Evolutionary conservation across 2,329 filamentous ascomycete genomes (phyloP), one percentile per base, ranked within the genome.

Genomic region (Botryosphaeria dothidea): DNA sequence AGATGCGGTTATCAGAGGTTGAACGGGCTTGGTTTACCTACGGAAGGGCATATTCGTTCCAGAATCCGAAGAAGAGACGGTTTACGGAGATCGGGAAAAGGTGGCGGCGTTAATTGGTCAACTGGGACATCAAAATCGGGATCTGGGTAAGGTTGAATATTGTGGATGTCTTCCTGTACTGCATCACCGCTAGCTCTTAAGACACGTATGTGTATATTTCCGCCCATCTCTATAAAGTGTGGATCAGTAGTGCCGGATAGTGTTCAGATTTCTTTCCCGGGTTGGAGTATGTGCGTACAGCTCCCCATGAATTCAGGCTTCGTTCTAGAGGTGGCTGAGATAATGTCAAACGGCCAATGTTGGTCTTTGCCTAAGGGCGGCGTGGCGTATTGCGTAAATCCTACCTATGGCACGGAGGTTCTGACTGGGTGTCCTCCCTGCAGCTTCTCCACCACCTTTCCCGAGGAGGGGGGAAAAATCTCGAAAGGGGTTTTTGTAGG

Each of bases 1-100:
- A 7, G 31, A 64, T 34, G 61, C 48, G 3, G 61, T 64, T 34
- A 31, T 52, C 15, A 56, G 29, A 45, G 61, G 61, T 34, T 34
- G 43, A 23, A n/a, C n/a, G 15, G 17, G 5, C 6, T 7, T 17
- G 19, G 21, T 8, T 7, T n/a, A 21, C 13, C n/a, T 13, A 34
- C 1, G 17, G 4, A 48, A 19, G 15, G 1, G 13, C 49, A 34
- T 36, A 6, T 34, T 6, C 31, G 9, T 25, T 34, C 8, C 17
- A 21, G 5, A 34, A 9, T 8, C 11, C 4, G 29, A 15, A 3
- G 27, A 0, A 52, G 31, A 29, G 21, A 15, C 17, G 8, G 11
- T 5, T n/a, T 21, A 13, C 2, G 48, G 48, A n/a, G 25, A 19
- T 15, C 9, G 15, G 27, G 15, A 15, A 51, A 8, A 21, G 45